Evolutionary conservation across 495 filamentous ascomycete species (phyloP).

Genomic region (Aspergillus asperescens): DNA sequence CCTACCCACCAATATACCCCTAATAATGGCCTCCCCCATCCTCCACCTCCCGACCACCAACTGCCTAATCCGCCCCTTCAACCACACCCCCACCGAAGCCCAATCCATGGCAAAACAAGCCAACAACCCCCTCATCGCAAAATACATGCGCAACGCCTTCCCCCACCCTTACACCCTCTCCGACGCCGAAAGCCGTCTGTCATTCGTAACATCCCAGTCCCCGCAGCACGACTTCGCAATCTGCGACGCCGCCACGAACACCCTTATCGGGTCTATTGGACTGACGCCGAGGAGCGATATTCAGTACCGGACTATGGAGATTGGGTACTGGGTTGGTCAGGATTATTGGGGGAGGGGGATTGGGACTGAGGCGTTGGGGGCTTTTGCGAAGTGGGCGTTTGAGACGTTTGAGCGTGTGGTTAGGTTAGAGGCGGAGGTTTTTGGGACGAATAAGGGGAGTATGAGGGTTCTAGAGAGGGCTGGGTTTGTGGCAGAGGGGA

Average conservation of each 20-base stretch:
- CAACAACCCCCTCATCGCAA: constrained; percentile 8
- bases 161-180: constrained; percentile 2
- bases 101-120: background rate
- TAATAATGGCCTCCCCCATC: background rate
- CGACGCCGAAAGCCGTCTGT: background rate
- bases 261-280: constrained; percentile 2
- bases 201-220: background rate
- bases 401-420: background rate
- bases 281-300: background rate
- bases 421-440: constrained; percentile 8
- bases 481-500: constrained; percentile 4
- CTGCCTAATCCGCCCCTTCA: constrained; percentile 2
- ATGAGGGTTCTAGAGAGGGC: constrained; percentile 5
- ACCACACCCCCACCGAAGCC: background rate
- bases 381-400: constrained; percentile 1
- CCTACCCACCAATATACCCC: too few species aligned
- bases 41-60: background rate
- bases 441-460: constrained; percentile 10
- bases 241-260: background rate
- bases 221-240: constrained; percentile 1
- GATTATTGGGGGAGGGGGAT: constrained; percentile 10
- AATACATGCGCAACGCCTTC: constrained; percentile 10
- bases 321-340: constrained; percentile 13
- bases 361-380: constrained; percentile 3
- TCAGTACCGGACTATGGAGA: constrained; percentile 3